phyloP scores from a whole-genome alignment of 495 filamentous ascomycete genomes.

The Copromyces sp. region DNA sequence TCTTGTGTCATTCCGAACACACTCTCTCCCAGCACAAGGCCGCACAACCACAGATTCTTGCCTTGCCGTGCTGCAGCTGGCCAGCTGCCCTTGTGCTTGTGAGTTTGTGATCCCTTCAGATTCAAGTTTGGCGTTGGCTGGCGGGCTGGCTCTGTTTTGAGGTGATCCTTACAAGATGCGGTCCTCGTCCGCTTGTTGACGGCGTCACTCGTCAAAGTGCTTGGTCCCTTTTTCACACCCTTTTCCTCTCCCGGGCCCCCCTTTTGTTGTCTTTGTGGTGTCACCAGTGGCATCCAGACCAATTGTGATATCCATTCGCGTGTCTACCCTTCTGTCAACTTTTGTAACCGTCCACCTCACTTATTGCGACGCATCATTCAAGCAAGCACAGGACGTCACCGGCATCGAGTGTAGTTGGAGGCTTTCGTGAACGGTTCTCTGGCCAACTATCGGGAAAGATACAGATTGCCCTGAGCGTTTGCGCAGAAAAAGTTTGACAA shows the following conservation, averaged over 20 bases:
- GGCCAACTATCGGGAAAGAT: background rate
- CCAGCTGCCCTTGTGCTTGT: constrained; percentile 1
- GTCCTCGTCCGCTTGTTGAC: constrained; percentile 3
- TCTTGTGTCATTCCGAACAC: constrained; percentile 9
- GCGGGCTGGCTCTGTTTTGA: background rate
- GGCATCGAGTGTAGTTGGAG: background rate
- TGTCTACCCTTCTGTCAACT: background rate
- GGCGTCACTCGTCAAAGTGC: background rate
- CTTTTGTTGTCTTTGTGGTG: background rate
- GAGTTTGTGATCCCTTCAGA: background rate
- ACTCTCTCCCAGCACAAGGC: background rate
- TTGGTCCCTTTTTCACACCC: background rate
- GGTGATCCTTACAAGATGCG: background rate
- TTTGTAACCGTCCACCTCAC: background rate
- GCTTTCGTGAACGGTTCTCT: background rate
- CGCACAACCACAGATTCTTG: background rate
- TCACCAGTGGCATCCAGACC: background rate
- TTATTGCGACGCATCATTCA: background rate
- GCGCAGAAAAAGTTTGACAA: background rate
- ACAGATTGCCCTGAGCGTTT: background rate
- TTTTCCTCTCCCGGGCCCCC: background rate
- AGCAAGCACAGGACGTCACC: background rate
- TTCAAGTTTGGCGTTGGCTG: background rate
- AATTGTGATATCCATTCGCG: background rate
- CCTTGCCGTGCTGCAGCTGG: constrained; percentile 7